These are phyloP conservation scores for Paraurostyla sp. DNA, from an alignment of 73 alveolate species.

Conservation along the genomic window DNA sequence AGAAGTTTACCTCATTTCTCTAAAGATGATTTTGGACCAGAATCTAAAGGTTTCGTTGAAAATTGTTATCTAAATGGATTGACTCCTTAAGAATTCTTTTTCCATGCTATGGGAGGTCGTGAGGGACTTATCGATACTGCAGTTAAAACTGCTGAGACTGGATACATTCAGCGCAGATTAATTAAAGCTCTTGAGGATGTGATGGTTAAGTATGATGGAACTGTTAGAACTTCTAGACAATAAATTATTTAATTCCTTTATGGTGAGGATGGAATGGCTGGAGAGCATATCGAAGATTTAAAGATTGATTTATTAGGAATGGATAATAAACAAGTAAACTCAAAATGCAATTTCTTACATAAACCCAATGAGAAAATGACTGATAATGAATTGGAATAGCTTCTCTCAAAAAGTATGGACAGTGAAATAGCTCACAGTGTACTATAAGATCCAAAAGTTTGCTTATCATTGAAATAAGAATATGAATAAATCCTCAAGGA, in stretches of 20 bases:
- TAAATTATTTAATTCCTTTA: conserved; percentile 97
- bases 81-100: conserved; percentile 98
- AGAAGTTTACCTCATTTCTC: conserved; percentile 99
- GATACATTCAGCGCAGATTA: conserved; percentile 99
- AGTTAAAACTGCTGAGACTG: conserved; percentile 99
- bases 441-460: conserved; percentile 44
- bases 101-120: conserved; percentile 99
- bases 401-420: conserved; percentile 61
- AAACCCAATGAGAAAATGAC: conserved; percentile 24
- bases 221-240: conserved; percentile 98
- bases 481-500: conserved; percentile 83
- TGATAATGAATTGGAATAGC: conserved; percentile 27
- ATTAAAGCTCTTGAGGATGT: conserved; percentile 99
- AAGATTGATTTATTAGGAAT: conserved; percentile 81
- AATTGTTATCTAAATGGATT: conserved; percentile 97
- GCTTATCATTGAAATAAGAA: conserved; percentile 78
- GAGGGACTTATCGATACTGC: conserved; percentile 99
- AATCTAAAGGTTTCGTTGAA: conserved; percentile 99
- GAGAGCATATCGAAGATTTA: conserved; percentile 96
- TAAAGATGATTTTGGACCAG: conserved; percentile 99
- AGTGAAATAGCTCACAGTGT: conserved; percentile 77
- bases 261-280: conserved; percentile 99
- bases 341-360: conserved; percentile 73
- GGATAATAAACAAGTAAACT: conserved; percentile 77
- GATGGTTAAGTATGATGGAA: conserved; percentile 99